Evolutionary conservation across 441 rosid species (phyloP).

Genomic region (Pelargonium citronellum): DNA sequence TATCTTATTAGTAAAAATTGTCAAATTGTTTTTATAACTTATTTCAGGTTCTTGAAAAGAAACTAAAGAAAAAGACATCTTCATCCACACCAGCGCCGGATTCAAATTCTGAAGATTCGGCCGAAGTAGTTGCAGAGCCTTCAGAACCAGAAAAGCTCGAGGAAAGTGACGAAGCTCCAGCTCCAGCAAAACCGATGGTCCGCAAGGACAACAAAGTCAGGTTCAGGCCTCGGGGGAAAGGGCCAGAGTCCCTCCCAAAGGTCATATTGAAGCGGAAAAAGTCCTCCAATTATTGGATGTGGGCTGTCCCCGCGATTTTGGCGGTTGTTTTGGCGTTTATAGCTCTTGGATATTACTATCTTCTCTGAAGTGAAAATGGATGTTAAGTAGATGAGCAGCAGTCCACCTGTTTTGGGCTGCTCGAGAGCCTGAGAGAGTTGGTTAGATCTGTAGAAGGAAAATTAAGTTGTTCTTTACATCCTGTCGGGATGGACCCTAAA

Average conservation of each 20-base stretch:
- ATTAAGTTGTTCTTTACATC: slow-evolving; percentile 7
- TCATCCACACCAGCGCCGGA: slow-evolving; percentile 10
- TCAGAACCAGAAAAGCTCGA: slow-evolving; percentile 50
- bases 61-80: slow-evolving; percentile 64
- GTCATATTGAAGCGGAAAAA: slow-evolving; percentile 64
- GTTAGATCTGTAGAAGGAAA: neutral
- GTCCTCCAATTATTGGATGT: slow-evolving; percentile 60
- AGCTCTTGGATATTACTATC: slow-evolving; percentile 35
- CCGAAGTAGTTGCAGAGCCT: slow-evolving; percentile 32
- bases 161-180: slow-evolving; percentile 30
- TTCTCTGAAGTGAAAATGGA: slow-evolving; percentile 14
- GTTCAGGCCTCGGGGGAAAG: slow-evolving; percentile 45
- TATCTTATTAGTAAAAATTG: slow-evolving; percentile 6
- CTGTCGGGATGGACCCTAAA: neutral
- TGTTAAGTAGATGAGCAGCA: neutral
- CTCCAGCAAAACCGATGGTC: slow-evolving; percentile 33
- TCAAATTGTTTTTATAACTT: slow-evolving; percentile 6
- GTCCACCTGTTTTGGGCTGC: neutral
- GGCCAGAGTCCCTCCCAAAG: slow-evolving; percentile 47
- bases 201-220: slow-evolving; percentile 44
- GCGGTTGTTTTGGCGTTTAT: slow-evolving; percentile 36
- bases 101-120: slow-evolving; percentile 31
- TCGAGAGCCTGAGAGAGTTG: neutral
- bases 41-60: slow-evolving; percentile 84
- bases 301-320: slow-evolving; percentile 50